Evolutionary conservation across 1,284 basidiomycete species (phyloP).

Genomic region (Schizophyllum amplum): DNA sequence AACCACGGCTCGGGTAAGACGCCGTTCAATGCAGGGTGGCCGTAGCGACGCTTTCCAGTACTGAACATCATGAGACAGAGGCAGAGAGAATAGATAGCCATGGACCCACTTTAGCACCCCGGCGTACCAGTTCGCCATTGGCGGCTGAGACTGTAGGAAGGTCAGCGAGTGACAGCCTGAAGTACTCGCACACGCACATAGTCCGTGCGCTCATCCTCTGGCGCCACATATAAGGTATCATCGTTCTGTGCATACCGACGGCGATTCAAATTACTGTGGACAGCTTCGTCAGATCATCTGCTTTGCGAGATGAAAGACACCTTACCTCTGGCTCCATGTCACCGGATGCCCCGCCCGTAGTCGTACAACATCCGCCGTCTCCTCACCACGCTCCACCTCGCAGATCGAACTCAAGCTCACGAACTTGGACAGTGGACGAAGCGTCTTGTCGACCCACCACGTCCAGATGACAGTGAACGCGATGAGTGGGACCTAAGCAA

Average conservation of each 20-base stretch:
- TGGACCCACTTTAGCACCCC: conserved; percentile 77
- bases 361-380: conserved; percentile 66
- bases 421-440: conserved; percentile 74
- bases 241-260: conserved; percentile 87
- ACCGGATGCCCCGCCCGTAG: conserved; percentile 76
- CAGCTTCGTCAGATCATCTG: conserved; percentile 4
- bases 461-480: conserved; percentile 73
- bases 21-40: conserved; percentile 85
- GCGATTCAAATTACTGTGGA: conserved; percentile 66
- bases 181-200: conserved; percentile 48
- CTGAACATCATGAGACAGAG: conserved; percentile 27
- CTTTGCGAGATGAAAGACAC: not conserved
- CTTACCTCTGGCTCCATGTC: conserved; percentile 76
- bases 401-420: conserved; percentile 81
- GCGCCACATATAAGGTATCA: conserved; percentile 90
- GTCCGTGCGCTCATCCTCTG: conserved; percentile 84
- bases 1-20: conserved; percentile 88
- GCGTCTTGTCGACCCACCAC: conserved; percentile 64
- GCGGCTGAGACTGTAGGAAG: conserved; percentile 71
- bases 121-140: conserved; percentile 88
- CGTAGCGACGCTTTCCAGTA: conserved; percentile 82
- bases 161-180: not conserved
- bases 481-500: conserved; percentile 55
- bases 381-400: conserved; percentile 82
- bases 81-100: not conserved